These are phyloP conservation scores for Corrigiola litoralis DNA, from an alignment of 179 eudicot species.

Conservation along the genomic window DNA sequence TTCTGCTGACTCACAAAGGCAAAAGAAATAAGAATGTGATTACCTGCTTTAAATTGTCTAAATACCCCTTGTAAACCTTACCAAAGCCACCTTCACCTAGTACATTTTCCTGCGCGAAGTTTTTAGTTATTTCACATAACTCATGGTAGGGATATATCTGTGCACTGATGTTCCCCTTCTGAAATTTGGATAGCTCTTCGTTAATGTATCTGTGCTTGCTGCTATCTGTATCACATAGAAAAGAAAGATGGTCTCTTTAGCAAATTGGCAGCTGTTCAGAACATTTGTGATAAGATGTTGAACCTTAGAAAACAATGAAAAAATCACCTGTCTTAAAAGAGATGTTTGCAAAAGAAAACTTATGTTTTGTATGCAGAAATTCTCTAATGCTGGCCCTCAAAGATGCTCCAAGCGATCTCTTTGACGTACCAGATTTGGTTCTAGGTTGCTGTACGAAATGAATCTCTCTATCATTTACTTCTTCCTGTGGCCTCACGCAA, in stretches of 20 bases:
- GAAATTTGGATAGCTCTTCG: slow-evolving; percentile 54
- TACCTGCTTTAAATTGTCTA: slow-evolving; percentile 37
- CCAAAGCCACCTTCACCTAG: slow-evolving; percentile 86
- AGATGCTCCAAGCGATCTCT: slow-evolving; percentile 18
- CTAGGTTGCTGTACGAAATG: slow-evolving; percentile 10
- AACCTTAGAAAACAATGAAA: no score
- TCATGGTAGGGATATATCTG: slow-evolving; percentile 44
- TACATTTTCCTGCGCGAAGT: slow-evolving; percentile 39
- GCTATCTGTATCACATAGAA: slow-evolving; percentile 33
- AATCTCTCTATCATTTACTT: slow-evolving; percentile 3
- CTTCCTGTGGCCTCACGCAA: slow-evolving; percentile 32
- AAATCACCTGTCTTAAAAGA: slow-evolving; percentile 51
- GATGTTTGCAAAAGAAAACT: slow-evolving; percentile 39
- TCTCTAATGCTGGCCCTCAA: slow-evolving; percentile 36
- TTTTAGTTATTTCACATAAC: slow-evolving; percentile 41
- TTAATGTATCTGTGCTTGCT: slow-evolving; percentile 53
- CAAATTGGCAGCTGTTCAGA: background rate
- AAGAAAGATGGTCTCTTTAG: background rate
- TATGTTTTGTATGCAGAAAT: slow-evolving; percentile 18
- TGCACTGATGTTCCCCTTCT: slow-evolving; percentile 50
- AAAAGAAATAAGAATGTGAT: background rate
- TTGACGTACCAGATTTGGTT: background rate
- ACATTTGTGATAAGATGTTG: background rate
- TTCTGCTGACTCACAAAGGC: no score
- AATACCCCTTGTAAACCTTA: slow-evolving; percentile 61